These are phyloP conservation scores for Podila horticola DNA, from an alignment of 192 early-diverging fungal genomes.

Conservation along the genomic window DNA sequence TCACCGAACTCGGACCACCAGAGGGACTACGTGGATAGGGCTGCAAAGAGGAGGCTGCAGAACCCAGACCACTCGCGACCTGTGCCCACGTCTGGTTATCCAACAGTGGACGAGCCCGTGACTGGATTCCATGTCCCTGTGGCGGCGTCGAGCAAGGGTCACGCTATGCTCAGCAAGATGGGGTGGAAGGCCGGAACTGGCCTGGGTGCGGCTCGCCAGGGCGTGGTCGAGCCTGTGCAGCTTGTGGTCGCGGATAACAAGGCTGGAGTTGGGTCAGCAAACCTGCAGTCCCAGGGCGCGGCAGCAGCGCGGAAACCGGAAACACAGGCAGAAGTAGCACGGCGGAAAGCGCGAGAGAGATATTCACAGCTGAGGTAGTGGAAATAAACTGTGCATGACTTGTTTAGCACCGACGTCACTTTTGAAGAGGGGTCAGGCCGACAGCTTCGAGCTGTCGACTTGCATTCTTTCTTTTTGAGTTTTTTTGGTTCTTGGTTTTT, in stretches of 20 bases:
- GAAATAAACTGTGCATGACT: neutral
- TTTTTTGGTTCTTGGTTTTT: no score
- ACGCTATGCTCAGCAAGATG: conserved; percentile 66
- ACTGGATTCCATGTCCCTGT: conserved; percentile 46
- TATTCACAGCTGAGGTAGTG: conserved; percentile 34
- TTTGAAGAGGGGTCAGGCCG: no score
- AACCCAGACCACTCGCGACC: conserved; percentile 34
- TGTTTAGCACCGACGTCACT: no score
- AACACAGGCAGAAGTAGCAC: conserved; percentile 21
- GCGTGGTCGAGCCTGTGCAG: conserved; percentile 56
- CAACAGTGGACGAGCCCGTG: neutral
- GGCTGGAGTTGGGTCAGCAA: conserved; percentile 55
- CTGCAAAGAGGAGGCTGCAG: conserved; percentile 31
- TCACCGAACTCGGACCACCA: neutral
- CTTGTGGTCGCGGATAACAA: conserved; percentile 51
- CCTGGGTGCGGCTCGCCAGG: conserved; percentile 52
- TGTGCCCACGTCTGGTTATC: neutral
- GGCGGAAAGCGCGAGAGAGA: conserved; percentile 35
- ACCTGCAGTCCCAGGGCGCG: conserved; percentile 21
- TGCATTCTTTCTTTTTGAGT: no score
- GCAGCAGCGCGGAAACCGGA: conserved; percentile 14
- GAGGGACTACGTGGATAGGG: conserved; percentile 34
- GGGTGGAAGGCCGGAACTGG: conserved; percentile 72
- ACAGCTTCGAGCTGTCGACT: no score
- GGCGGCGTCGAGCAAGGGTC: conserved; percentile 59